These are phyloP conservation scores for Populus alba DNA, from an alignment of 345 rosid genomes.

Conservation along the genomic window DNA sequence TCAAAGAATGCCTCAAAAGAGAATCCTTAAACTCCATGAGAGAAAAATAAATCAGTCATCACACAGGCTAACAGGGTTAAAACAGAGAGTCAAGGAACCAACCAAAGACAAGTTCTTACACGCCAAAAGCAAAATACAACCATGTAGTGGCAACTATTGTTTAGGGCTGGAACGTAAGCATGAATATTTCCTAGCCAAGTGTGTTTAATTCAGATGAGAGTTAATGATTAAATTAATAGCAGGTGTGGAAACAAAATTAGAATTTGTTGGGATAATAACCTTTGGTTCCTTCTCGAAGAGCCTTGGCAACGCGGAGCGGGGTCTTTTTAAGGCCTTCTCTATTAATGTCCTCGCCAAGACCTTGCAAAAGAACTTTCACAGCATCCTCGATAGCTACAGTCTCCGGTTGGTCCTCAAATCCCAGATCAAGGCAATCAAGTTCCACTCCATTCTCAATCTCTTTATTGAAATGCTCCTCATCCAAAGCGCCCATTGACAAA, in stretches of 20 bases:
- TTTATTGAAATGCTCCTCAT: constrained; percentile 58
- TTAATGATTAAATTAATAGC: background rate
- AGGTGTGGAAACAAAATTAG: background rate
- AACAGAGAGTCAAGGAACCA: background rate
- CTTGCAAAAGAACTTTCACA: constrained; percentile 74
- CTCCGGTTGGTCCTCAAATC: constrained; percentile 56
- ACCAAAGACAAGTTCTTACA: background rate
- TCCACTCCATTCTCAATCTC: constrained; percentile 60
- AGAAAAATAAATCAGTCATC: background rate
- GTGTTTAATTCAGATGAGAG: background rate
- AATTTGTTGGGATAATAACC: constrained; percentile 33
- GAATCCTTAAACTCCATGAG: background rate
- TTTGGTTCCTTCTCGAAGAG: constrained; percentile 77
- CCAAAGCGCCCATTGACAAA: constrained; percentile 68
- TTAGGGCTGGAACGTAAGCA: background rate
- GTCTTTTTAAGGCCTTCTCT: constrained; percentile 90
- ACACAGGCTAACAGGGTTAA: too few species aligned
- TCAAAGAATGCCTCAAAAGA: background rate
- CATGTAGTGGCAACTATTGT: background rate
- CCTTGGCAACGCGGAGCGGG: constrained; percentile 92
- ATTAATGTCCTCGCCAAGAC: constrained; percentile 70
- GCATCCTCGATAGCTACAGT: constrained; percentile 72
- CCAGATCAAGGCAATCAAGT: constrained; percentile 38
- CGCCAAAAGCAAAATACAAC: background rate
- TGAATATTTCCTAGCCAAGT: background rate